Conservation (phyloP, 345 rosid genomes). For the Passiflora organensis region DNA sequence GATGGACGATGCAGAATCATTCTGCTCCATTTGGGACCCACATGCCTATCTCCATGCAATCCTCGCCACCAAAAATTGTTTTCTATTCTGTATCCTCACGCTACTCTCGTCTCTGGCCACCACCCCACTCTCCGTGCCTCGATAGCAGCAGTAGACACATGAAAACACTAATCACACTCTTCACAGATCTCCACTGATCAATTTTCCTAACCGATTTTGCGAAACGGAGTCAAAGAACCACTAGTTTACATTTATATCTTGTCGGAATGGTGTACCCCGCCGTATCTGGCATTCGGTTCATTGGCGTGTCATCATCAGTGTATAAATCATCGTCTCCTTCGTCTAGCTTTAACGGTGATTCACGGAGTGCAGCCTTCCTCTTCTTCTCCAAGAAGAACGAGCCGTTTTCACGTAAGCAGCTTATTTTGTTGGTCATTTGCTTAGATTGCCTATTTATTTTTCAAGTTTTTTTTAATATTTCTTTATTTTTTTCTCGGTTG, state of each 20-base stretch:
- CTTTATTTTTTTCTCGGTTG: too few species aligned
- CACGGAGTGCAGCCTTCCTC: constrained; percentile 28
- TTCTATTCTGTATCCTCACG: constrained; percentile 3
- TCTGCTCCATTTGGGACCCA: constrained; percentile 24
- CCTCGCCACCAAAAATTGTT: constrained; percentile 15
- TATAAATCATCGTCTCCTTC: constrained; percentile 35
- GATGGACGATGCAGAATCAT: neutral
- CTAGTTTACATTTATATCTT: too few species aligned
- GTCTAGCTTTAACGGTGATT: constrained; percentile 47
- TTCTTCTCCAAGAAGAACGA: constrained; percentile 48
- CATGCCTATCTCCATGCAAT: constrained; percentile 30
- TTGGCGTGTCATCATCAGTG: constrained; percentile 34
- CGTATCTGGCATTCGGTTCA: constrained; percentile 48
- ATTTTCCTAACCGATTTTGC: neutral
- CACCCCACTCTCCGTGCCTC: neutral
- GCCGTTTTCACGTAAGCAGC: constrained; percentile 42
- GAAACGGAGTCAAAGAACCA: too few species aligned
- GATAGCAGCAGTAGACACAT: too few species aligned
- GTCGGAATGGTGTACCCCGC: constrained; percentile 49
- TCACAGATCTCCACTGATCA: constrained; percentile 4
- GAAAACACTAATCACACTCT: neutral
- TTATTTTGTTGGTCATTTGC: neutral
- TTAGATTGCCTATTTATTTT: neutral
- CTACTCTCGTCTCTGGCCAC: constrained; percentile 20
- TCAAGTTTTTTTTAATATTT: too few species aligned